phyloP scores from a whole-genome alignment of 2,329 filamentous ascomycete genomes.

The Rhynchosporium secalis region DNA sequence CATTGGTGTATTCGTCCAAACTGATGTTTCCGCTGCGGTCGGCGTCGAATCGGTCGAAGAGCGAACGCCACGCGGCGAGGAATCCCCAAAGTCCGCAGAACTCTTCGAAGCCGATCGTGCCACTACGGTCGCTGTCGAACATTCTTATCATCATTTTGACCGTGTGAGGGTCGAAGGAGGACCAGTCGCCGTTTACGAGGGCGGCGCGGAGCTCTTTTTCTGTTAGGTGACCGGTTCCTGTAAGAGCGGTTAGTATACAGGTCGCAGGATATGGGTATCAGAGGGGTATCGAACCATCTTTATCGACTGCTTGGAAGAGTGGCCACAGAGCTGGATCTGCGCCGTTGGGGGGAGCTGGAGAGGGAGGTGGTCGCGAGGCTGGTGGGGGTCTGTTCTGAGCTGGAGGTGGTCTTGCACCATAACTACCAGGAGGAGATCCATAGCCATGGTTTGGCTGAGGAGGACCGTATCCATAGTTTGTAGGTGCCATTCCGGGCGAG shows the following conservation, averaged over 20 bases:
- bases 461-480: conserved; percentile 33
- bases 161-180: conserved; percentile 88
- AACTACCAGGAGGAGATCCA: conserved; percentile 45
- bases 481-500: conserved; percentile 33
- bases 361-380: conserved; percentile 63
- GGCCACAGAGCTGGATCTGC: conserved; percentile 76
- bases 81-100: conserved; percentile 98
- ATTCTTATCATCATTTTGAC: conserved; percentile 99
- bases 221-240: conserved; percentile 76
- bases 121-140: conserved; percentile 91
- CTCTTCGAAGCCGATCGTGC: conserved; percentile 90
- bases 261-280: background rate
- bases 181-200: conserved; percentile 95
- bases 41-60: conserved; percentile 93
- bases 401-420: conserved; percentile 38
- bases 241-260: background rate
- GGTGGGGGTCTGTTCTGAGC: conserved; percentile 51
- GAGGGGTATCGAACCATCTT: conserved; percentile 57
- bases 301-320: conserved; percentile 89
- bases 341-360: conserved; percentile 55
- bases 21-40: conserved; percentile 87
- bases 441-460: conserved; percentile 44
- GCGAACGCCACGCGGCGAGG: conserved; percentile 85
- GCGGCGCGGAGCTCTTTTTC: conserved; percentile 86
- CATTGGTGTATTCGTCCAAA: conserved; percentile 83